A percentile compares a stretch with the other conserved stretches of the same genome.
phyloP scores from a whole-genome alignment of 1,284 basidiomycete species.

The Sporisorium reilianum region DNA sequence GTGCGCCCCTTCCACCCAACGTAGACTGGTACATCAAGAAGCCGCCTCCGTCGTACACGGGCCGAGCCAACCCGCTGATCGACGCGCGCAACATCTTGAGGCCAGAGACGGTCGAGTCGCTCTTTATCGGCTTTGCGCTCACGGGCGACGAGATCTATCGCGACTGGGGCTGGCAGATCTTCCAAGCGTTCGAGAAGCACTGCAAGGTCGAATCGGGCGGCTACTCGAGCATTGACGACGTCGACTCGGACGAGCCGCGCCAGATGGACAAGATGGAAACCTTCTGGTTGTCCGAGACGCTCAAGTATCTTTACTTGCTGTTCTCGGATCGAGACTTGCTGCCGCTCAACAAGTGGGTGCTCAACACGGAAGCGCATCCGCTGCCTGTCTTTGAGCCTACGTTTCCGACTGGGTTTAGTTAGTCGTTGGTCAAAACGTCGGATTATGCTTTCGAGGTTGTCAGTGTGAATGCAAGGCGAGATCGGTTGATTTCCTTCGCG shows the following conservation, averaged over 20 bases:
- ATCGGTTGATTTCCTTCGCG: too few species aligned
- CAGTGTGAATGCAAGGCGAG: too few species aligned
- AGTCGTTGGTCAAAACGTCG: too few species aligned
- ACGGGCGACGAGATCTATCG: slow-evolving; percentile 87
- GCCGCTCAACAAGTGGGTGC: slow-evolving; percentile 80
- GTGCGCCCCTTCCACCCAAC: slow-evolving; percentile 26
- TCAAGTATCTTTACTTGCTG: slow-evolving; percentile 93
- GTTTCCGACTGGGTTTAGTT: slow-evolving; percentile 51
- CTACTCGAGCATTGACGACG: slow-evolving; percentile 86
- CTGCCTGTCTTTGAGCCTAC: slow-evolving; percentile 62
- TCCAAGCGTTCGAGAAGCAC: slow-evolving; percentile 87
- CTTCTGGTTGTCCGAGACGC: slow-evolving; percentile 79
- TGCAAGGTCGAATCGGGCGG: slow-evolving; percentile 82
- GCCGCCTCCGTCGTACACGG: slow-evolving; percentile 35
- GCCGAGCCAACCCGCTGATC: slow-evolving; percentile 72
- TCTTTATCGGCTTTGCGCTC: slow-evolving; percentile 86
- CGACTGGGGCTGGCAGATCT: slow-evolving; percentile 88
- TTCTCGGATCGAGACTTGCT: slow-evolving; percentile 80
- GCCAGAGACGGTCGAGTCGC: slow-evolving; percentile 93
- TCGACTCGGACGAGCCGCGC: slow-evolving; percentile 74
- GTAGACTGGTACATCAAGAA: slow-evolving; percentile 67
- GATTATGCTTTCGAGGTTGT: too few species aligned
- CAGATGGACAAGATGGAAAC: slow-evolving; percentile 94
- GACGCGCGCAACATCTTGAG: slow-evolving; percentile 89
- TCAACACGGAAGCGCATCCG: slow-evolving; percentile 77